Percentiles rank a stretch among this genome's conserved stretches.
Evolutionary conservation across 1,284 basidiomycete genomes (phyloP).

Genomic region (Irpex sp.): DNA sequence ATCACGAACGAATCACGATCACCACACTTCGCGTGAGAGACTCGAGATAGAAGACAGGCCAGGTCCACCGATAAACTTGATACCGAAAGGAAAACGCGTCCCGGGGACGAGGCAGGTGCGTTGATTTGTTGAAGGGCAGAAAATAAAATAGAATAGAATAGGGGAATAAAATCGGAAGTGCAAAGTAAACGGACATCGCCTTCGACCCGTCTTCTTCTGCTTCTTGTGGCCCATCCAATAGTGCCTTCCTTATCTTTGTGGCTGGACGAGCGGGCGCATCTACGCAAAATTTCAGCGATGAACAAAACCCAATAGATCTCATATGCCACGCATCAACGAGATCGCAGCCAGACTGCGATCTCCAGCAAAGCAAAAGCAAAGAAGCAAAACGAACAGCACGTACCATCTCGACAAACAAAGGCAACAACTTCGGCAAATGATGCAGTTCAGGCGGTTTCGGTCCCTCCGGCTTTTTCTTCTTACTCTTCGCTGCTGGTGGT

Average conservation of each 20-base stretch:
- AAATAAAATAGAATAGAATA: not conserved
- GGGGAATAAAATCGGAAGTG: not conserved
- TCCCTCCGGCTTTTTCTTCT: constrained; percentile 33
- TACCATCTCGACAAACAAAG: constrained; percentile 89
- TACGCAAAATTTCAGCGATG: constrained; percentile 14
- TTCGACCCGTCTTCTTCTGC: not conserved
- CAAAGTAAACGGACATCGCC: not conserved
- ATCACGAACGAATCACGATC: not conserved
- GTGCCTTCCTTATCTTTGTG: constrained; percentile 14
- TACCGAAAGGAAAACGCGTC: no score
- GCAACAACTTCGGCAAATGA: constrained; percentile 74
- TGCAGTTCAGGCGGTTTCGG: constrained; percentile 76
- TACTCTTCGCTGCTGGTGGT: constrained; percentile 8
- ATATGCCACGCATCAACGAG: not conserved
- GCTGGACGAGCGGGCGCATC: constrained; percentile 34
- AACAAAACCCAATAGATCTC: not conserved
- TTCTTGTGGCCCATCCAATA: not conserved
- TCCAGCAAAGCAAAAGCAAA: not conserved
- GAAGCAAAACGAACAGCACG: constrained; percentile 22
- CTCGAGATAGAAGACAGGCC: not conserved
- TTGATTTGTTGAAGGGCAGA: no score
- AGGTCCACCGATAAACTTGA: no score
- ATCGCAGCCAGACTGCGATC: no score
- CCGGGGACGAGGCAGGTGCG: no score
- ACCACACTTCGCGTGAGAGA: not conserved